phyloP scores from a whole-genome alignment of 73 alveolate genomes.

The Diophrys appendiculata region DNA sequence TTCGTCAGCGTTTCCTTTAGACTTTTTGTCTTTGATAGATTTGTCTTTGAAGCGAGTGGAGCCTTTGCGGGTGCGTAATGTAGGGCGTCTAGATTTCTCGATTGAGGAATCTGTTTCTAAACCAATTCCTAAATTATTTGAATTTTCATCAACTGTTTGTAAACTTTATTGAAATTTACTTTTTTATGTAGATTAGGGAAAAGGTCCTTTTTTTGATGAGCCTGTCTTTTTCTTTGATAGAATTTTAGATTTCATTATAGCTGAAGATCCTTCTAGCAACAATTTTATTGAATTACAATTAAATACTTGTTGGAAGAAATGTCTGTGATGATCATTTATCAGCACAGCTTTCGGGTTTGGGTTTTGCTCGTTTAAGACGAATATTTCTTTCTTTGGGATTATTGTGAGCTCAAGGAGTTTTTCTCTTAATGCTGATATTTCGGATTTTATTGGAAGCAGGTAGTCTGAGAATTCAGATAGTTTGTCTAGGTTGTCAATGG shows the following conservation, averaged over 20 bases:
- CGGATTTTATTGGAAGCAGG: neutral
- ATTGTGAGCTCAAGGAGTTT: neutral
- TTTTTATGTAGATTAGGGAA: too few relatives aligned
- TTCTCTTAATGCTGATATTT: neutral
- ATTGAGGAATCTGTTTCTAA: too few relatives aligned
- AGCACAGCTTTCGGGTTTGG: neutral
- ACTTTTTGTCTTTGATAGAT: too few relatives aligned
- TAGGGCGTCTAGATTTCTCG: too few relatives aligned
- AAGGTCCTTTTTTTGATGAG: too few relatives aligned
- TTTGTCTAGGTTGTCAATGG: neutral
- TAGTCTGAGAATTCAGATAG: neutral
- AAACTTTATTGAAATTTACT: too few relatives aligned
- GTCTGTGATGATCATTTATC: neutral
- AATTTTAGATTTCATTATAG: neutral
- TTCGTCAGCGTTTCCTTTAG: neutral
- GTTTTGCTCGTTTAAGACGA: neutral
- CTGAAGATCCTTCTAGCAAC: neutral
- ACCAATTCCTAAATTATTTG: too few relatives aligned
- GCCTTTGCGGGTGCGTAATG: too few relatives aligned
- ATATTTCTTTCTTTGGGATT: neutral
- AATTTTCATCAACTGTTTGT: too few relatives aligned
- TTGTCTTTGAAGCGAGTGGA: too few relatives aligned
- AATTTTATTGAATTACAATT: too few relatives aligned
- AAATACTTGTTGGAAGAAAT: neutral
- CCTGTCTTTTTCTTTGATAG: neutral